A percentile compares a stretch with the other conserved stretches of the same genome.
Evolutionary conservation across 306 rosid genomes (phyloP).

Genomic region (Crataegus laevigata): DNA sequence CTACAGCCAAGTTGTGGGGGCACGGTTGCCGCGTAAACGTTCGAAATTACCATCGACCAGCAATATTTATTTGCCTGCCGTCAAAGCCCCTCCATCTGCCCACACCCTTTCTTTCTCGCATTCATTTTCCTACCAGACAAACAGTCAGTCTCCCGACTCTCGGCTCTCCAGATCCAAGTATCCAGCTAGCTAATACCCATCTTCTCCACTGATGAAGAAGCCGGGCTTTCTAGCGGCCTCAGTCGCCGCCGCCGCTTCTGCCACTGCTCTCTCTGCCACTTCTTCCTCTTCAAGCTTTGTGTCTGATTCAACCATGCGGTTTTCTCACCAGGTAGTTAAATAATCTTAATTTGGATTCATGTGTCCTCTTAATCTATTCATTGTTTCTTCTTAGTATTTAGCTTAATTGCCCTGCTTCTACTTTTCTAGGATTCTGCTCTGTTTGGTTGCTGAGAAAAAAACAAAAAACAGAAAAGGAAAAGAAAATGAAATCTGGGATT

Average conservation of each 20-base stretch:
- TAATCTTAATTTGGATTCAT: not conserved
- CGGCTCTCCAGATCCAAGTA: not conserved
- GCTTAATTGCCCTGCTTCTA: not conserved
- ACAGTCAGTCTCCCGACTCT: not conserved
- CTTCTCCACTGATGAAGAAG: conserved; percentile 32
- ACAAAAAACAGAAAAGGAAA: not conserved
- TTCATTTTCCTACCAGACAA: not conserved
- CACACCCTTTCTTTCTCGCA: conserved; percentile 10
- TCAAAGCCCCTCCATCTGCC: not conserved
- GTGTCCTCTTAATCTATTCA: not conserved
- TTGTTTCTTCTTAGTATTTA: not conserved
- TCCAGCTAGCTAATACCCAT: not conserved
- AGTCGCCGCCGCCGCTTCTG: conserved; percentile 36
- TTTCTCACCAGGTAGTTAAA: conserved; percentile 24
- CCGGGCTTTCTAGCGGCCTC: conserved; percentile 33
- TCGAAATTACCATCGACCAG: not conserved
- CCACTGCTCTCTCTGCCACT: conserved; percentile 20
- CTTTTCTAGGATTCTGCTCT: not conserved
- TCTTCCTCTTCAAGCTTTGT: conserved; percentile 6
- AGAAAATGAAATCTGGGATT: too few relatives aligned
- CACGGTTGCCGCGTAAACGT: conserved; percentile 25
- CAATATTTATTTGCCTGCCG: conserved; percentile 5
- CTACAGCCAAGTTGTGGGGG: not conserved
- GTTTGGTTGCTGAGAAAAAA: conserved; percentile 14
- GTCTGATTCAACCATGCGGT: conserved; percentile 1